Conservation (phyloP, 148 eudicot species). For the Amaranthus hypochondriacus region DNA sequence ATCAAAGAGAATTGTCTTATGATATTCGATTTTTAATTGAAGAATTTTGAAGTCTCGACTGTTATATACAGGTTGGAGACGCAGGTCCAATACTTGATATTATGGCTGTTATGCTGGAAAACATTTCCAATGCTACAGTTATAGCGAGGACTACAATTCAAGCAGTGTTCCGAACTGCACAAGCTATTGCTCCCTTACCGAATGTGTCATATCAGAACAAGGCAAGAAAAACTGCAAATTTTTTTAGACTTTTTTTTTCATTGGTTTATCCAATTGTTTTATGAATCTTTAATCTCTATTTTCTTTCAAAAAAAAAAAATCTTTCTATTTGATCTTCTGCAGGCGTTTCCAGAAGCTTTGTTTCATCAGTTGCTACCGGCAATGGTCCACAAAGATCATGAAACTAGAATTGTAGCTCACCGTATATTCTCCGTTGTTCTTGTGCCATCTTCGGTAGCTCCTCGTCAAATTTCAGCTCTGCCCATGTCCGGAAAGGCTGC, state of each 20-base stretch:
- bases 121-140: slow-evolving; percentile 60
- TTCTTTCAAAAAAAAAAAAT: too few species aligned
- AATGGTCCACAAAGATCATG: slow-evolving; percentile 91
- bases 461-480: slow-evolving; percentile 34
- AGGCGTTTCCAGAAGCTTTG: slow-evolving; percentile 97
- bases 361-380: slow-evolving; percentile 94
- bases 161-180: slow-evolving; percentile 91
- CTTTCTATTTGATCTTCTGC: background rate
- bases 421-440: slow-evolving; percentile 89
- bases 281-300: slow-evolving; percentile 6
- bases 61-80: slow-evolving; percentile 80
- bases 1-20: background rate
- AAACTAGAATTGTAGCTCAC: slow-evolving; percentile 84
- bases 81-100: slow-evolving; percentile 89
- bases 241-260: background rate
- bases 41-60: background rate
- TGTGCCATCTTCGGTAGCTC: slow-evolving; percentile 92
- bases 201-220: slow-evolving; percentile 71
- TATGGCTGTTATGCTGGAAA: slow-evolving; percentile 92
- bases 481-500: slow-evolving; percentile 37
- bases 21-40: background rate
- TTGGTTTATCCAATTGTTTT: background rate
- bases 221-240: slow-evolving; percentile 32
- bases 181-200: slow-evolving; percentile 82
- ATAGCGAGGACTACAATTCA: slow-evolving; percentile 75